Conservation (phyloP, 805 yeast genomes). For the Hanseniaspora valbyensis region DNA sequence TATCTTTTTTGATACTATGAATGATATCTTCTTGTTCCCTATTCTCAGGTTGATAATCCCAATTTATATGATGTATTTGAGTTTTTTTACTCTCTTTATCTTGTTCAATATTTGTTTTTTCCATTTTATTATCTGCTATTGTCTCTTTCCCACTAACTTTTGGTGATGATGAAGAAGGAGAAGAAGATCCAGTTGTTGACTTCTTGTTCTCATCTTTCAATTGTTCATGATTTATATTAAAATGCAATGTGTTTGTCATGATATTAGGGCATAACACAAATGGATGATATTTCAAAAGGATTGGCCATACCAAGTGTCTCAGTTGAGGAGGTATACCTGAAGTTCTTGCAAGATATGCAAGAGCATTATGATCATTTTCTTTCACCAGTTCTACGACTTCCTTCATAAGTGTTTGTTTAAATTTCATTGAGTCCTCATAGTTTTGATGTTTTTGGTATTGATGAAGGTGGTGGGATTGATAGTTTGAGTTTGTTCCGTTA, state of each 20-base stretch:
- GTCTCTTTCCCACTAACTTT: not conserved
- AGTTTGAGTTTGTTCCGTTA: not conserved
- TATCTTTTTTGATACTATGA: slow-evolving; percentile 42
- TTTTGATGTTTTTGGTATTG: slow-evolving; percentile 13
- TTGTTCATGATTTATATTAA: slow-evolving; percentile 14
- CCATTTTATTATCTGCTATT: slow-evolving; percentile 14
- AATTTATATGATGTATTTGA: slow-evolving; percentile 20
- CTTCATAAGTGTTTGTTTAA: slow-evolving; percentile 34
- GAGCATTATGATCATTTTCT: slow-evolving; percentile 55
- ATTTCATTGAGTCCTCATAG: slow-evolving; percentile 14
- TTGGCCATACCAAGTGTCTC: slow-evolving; percentile 75
- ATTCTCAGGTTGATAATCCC: slow-evolving; percentile 17
- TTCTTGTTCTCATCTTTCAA: not conserved
- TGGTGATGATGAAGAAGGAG: no score
- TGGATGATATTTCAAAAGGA: slow-evolving; percentile 70
- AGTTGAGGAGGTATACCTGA: slow-evolving; percentile 76
- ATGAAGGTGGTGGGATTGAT: slow-evolving; percentile 11
- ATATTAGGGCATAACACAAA: slow-evolving; percentile 68
- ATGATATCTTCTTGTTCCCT: slow-evolving; percentile 22
- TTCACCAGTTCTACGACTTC: slow-evolving; percentile 47
- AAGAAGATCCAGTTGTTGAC: no score
- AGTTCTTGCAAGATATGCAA: slow-evolving; percentile 72
- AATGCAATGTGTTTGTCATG: slow-evolving; percentile 39
- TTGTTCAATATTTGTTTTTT: slow-evolving; percentile 22
- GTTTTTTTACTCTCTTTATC: slow-evolving; percentile 28